A percentile compares a stretch with the other conserved stretches of the same genome.
Conservation (phyloP, 768 basidiomycete species). For the Clathrus columnatus region DNA sequence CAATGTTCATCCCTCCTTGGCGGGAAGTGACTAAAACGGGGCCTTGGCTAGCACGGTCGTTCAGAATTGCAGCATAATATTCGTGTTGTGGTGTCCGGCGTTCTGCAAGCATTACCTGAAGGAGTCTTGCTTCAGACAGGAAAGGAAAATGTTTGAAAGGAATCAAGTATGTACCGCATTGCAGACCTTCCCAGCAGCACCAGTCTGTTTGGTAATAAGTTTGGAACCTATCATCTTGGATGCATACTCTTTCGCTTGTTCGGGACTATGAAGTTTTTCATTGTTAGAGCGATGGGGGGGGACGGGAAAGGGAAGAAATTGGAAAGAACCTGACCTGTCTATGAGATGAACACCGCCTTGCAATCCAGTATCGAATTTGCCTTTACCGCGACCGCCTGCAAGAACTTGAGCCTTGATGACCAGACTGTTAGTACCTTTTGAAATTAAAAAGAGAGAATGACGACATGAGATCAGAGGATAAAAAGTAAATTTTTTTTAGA, state of each 20-base stretch:
- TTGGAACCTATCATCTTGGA: constrained; percentile 89
- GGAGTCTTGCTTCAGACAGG: constrained; percentile 12
- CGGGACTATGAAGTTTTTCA: constrained; percentile 42
- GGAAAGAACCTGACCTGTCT: constrained; percentile 47
- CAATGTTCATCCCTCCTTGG: constrained; percentile 99
- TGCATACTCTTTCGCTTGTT: constrained; percentile 82
- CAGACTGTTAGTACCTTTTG: constrained; percentile 59
- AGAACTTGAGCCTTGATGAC: constrained; percentile 99
- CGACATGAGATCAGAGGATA: constrained; percentile 1
- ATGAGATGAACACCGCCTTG: constrained; percentile 97
- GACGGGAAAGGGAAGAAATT: constrained; percentile 15
- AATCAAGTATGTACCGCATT: constrained; percentile 62
- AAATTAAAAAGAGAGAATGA: background rate
- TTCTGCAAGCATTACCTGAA: constrained; percentile 95
- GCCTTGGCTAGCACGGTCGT: constrained; percentile 82
- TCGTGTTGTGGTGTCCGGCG: constrained; percentile 89
- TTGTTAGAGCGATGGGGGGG: background rate
- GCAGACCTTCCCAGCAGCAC: constrained; percentile 83
- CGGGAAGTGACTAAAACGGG: constrained; percentile 89
- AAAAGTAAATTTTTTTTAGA: too few relatives aligned
- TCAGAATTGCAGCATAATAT: constrained; percentile 95
- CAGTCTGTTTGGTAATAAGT: constrained; percentile 98
- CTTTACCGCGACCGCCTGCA: constrained; percentile 97
- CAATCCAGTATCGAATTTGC: constrained; percentile 90
- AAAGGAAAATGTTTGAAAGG: constrained; percentile 1